Evolutionary conservation across 1,139 yeast species (phyloP), one percentile per base, ranked within the genome.

Genomic region (Suhomyces taliae): DNA sequence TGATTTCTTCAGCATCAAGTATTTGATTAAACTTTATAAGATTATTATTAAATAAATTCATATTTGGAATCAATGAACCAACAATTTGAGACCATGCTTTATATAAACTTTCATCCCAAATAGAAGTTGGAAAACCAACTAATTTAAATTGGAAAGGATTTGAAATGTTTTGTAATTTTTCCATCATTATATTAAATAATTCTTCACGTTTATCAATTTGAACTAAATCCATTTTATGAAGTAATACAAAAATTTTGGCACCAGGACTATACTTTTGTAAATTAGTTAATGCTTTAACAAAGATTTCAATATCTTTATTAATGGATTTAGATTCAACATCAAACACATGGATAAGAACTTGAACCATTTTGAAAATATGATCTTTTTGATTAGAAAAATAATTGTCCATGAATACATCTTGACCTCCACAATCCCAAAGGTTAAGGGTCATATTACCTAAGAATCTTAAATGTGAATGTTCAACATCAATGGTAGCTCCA

Each of bases 351-450:
- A 95, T 93, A 38, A 93, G 76, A n/a, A 95, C 98, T 64, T 93
- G 97, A 24, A 93, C 97, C 88, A 90, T 90, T 59, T 90, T 87
- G 70, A 93, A 93, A 40, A 91, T 90, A 63, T 89, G 96, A 62
- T 88, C 96, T 61, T 91, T 80, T 62, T 91, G 93, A 48, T 87
- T 82, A 7, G 95, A 82, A 59, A 88, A 84, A 64, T 93, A 93
- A 67, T 90, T 91, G 62, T 91, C 97, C 89, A 95, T 91, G 59
- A 91, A 95, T 3, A 88, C 91, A 65, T 93, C 98, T 66, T 93
- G 99, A 4, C 96, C 96, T 56, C 99, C 99, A 69, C 99, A 93
- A 65, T 93, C 99, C 99, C 99, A 91, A 33, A 93, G 72, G 58
- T 93, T 93, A 47, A 93, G 76, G 1, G 97, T 90, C 95, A 93